Conservation (phyloP, 2,329 filamentous ascomycete species). For the Venturiaceae sp. region DNA sequence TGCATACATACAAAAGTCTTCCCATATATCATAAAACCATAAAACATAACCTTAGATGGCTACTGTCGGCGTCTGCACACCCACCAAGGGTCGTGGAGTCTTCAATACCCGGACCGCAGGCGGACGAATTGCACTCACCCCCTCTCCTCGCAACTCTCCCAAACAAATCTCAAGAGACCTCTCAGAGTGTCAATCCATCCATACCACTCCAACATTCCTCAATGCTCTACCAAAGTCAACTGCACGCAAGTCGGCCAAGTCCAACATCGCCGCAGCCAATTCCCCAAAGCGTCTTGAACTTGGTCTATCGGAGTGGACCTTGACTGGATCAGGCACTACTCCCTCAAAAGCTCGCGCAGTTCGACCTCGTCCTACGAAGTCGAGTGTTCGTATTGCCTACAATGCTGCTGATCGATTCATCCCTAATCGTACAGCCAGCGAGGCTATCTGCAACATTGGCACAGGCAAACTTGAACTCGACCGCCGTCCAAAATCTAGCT, state of each 20-base stretch:
- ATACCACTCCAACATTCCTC: conserved; percentile 52
- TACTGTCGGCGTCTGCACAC: conserved; percentile 58
- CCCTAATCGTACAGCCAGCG: conserved; percentile 67
- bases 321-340: conserved; percentile 73
- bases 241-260: conserved; percentile 77
- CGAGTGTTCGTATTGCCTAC: conserved; percentile 54
- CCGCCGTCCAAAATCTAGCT: conserved; percentile 59
- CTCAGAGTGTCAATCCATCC: conserved; percentile 5
- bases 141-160: conserved; percentile 61
- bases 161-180: not conserved
- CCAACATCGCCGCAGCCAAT: conserved; percentile 75
- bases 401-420: conserved; percentile 15
- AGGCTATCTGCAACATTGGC: conserved; percentile 72
- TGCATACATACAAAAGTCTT: conserved; percentile 1
- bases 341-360: conserved; percentile 11
- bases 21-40: not conserved
- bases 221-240: conserved; percentile 56
- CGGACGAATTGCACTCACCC: conserved; percentile 88
- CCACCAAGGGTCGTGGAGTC: conserved; percentile 89
- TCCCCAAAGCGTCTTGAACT: conserved; percentile 84
- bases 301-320: conserved; percentile 82
- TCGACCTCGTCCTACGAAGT: conserved; percentile 42
- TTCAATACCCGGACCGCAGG: conserved; percentile 90
- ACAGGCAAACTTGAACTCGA: conserved; percentile 67
- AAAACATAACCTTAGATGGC: not conserved